Evolutionary conservation across 2,329 filamentous ascomycete genomes (phyloP), one percentile per base, ranked within the genome.

Genomic region (Aspergillus persii): DNA sequence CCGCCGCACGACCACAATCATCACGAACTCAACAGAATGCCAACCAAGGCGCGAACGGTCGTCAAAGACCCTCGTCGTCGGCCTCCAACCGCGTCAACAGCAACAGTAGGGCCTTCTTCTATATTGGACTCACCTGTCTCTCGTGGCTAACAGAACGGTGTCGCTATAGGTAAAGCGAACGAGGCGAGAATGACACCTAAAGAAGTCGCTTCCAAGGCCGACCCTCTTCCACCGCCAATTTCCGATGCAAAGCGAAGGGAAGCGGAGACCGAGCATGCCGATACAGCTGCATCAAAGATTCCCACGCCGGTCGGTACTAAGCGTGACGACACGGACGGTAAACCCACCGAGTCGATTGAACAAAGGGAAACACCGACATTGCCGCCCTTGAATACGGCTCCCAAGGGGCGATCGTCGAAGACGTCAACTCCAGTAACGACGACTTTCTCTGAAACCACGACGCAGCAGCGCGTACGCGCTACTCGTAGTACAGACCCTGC

Each of bases 11-110:
- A 48, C 88, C 90, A 11, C 81, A 85, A 53, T 87, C 88, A 4
- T 86, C 89, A 5, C 86, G 91, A 65, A 86, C 86, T 41, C 87
- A 92, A 69, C 91, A 92, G 71, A 93, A 89, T 69, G 91, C 90
- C 15, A 83, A 85, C 56, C 84, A 86, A 59, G 83, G 84, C n/a
- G 78, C 76, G 54, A 78, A 78, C 36, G 86, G 74, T 41, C 79
- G 79, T 49, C 79, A 90, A 53, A 80, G 85, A 39, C 84, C 87
- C 2, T 76, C 83, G 4, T 86, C 88, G 1, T 84, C 86, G 2
- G 80, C 84, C 9, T 84, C 87, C 3, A 87, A 80, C 64, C 89
- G 86, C 64, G 63, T 73, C 30, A 77, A 82, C 15, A 89, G 86
- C 68, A 84, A 83, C 57, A 80, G 74, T 68, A 71, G 65, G 59